Percentiles rank a stretch among this genome's conserved stretches.
phyloP scores from a whole-genome alignment of 139 green algal genomes.

The Diplosphaera chodatii region DNA sequence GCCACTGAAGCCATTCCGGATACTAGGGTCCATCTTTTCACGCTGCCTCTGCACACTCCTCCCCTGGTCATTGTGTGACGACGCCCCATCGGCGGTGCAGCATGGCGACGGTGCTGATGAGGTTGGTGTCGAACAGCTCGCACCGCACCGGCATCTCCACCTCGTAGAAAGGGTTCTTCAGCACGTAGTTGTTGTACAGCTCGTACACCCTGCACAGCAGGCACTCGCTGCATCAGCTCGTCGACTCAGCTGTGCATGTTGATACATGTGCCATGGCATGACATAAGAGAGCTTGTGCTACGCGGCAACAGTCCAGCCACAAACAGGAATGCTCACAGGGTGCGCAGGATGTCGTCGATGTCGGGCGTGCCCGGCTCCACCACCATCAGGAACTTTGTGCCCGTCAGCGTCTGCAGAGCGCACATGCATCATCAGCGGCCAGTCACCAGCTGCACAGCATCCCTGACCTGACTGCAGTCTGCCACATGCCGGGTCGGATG shows the following conservation, averaged over 20 bases:
- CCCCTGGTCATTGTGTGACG: not conserved
- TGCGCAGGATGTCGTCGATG: constrained; percentile 52
- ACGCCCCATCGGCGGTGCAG: constrained; percentile 20
- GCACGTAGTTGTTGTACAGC: constrained; percentile 38
- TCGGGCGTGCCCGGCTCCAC: constrained; percentile 63
- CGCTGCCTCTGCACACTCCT: too few relatives aligned
- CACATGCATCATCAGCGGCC: not conserved
- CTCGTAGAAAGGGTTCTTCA: constrained; percentile 62
- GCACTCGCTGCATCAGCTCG: too few relatives aligned
- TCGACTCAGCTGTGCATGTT: too few relatives aligned
- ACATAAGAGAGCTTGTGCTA: too few relatives aligned
- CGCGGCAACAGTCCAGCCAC: too few relatives aligned
- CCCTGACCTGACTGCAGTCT: constrained; percentile 71
- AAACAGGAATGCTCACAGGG: constrained; percentile 14
- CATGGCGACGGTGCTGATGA: constrained; percentile 1
- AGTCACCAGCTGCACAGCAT: too few relatives aligned
- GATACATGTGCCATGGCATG: too few relatives aligned
- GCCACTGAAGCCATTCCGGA: too few relatives aligned
- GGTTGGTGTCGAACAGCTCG: constrained; percentile 47
- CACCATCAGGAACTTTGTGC: constrained; percentile 79
- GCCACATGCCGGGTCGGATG: too few relatives aligned
- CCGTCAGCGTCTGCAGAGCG: constrained; percentile 62
- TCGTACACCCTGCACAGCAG: constrained; percentile 31
- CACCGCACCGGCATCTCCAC: constrained; percentile 57
- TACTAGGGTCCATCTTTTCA: too few relatives aligned